phyloP scores from a whole-genome alignment of 2,329 filamentous ascomycete species.

The Rutstroemia sp. region DNA sequence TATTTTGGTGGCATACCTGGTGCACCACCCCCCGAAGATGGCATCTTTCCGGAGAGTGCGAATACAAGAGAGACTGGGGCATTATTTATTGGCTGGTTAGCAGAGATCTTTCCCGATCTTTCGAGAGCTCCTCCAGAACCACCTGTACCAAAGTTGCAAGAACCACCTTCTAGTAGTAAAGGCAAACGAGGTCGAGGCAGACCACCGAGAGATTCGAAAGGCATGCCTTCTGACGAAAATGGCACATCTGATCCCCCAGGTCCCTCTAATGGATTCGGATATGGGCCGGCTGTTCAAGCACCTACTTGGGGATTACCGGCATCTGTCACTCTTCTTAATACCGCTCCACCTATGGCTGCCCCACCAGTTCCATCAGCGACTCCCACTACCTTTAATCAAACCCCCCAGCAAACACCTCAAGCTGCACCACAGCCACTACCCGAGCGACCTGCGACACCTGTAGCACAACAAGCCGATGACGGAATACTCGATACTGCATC shows the following conservation, averaged over 20 bases:
- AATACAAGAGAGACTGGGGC: conserved; percentile 49
- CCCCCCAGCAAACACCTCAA: too few species aligned
- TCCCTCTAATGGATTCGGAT: conserved; percentile 27
- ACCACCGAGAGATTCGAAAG: conserved; percentile 16
- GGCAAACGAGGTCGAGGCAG: conserved; percentile 24
- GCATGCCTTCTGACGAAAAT: conserved; percentile 4
- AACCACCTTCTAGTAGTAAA: neutral
- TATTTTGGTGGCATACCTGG: conserved; percentile 56
- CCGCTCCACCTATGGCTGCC: conserved; percentile 14
- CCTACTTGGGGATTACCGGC: conserved; percentile 26
- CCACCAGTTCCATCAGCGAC: conserved; percentile 7
- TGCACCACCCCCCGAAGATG: conserved; percentile 42
- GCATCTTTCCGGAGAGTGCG: conserved; percentile 47
- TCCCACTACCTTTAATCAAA: conserved; percentile 8
- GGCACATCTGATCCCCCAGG: conserved; percentile 20
- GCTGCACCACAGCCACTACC: conserved; percentile 10
- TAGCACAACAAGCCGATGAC: conserved; percentile 15
- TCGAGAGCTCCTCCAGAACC: conserved; percentile 17
- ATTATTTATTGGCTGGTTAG: conserved; percentile 53
- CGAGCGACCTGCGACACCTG: conserved; percentile 17
- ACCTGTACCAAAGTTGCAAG: conserved; percentile 8
- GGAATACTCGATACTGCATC: conserved; percentile 13
- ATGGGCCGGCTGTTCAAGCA: conserved; percentile 24
- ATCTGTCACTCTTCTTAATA: conserved; percentile 24
- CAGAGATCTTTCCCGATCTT: conserved; percentile 51